Conservation (phyloP, 2,329 filamentous ascomycete species). For the Alternaria viburni region DNA sequence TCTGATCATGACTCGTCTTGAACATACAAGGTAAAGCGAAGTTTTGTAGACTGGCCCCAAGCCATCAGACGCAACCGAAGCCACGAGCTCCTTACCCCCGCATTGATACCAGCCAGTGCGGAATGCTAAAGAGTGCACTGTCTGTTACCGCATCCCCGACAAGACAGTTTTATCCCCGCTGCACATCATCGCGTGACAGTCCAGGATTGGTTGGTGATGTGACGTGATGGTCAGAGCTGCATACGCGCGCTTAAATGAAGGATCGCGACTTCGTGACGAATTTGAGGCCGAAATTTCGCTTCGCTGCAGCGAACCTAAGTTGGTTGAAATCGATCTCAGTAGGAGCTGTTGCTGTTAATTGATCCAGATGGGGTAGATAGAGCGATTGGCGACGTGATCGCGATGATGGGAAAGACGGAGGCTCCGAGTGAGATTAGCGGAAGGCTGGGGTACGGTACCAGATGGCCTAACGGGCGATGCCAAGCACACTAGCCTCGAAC, state of each 20-base stretch:
- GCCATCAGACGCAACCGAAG: background rate
- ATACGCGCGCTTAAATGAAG: conserved; percentile 7
- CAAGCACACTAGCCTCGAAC: conserved; percentile 3
- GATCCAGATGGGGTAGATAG: conserved; percentile 1
- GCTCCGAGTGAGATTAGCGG: background rate
- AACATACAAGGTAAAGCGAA: background rate
- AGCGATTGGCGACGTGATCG: conserved; percentile 6
- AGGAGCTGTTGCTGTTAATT: background rate
- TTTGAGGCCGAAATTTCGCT: conserved; percentile 1
- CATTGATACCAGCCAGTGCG: background rate
- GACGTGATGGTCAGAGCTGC: conserved; percentile 2
- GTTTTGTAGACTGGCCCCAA: background rate
- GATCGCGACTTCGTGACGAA: background rate
- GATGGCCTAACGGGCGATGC: background rate
- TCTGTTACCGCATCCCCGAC: background rate
- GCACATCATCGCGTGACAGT: background rate
- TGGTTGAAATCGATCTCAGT: background rate
- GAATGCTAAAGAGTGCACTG: background rate
- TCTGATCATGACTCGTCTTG: background rate
- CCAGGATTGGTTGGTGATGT: background rate
- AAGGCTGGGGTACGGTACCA: background rate
- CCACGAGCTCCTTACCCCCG: background rate
- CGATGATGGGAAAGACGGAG: background rate
- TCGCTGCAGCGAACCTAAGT: conserved; percentile 3
- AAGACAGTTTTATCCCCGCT: background rate